Base-by-base conservation (phyloP, 768 basidiomycete species). In the Daedaleopsis sinensis region DNA sequence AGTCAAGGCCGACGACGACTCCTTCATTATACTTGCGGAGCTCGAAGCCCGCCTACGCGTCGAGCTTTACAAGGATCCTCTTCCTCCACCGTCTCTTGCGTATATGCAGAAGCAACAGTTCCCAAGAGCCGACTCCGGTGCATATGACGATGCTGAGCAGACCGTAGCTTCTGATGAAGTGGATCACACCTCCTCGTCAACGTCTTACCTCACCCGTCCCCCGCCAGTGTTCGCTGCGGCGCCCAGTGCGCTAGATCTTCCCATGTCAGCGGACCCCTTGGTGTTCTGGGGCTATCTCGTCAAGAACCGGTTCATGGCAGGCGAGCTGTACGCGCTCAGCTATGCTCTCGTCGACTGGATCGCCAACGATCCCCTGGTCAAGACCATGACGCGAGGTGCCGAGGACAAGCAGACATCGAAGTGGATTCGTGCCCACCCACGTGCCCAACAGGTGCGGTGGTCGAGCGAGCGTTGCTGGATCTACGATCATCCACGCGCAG, bases 401-500 rank as follows among this genome's bases (percentile, higher is more conserved):
- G 96, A 98, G 79, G 96, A 98, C 75, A 95, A 97, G 74, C 89
- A 93, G 67, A 91, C 91, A 6, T 87, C 94, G 9, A 91, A 87
- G 64, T 98, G 96, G 96, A 94, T 98, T 86, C 80, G 83, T 19
- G 70, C 87, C 55, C 96, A 97, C 76, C 95, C 96, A 0, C 84
- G 82, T 47, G 84, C 90, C 15, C 76, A 82, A 32, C 83, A 90
- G 66, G 85, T 99, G 43, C 85, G 93, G 47, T 98, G 96, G 96
- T 82, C 83, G 36, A 89, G 91, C 66, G 96, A 99, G 71, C 85
- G 89, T 27, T 98, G 96, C 75, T 96, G 94, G 93, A 93, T 99
- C 65, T 98, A 99, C 74, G 96, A 99, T 71, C 96, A 98, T 75
- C 96, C 96, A 1, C 89, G 94, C 52, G 87, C 92, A 16, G 90